A percentile compares a stretch with the other conserved stretches of the same genome.
Evolutionary conservation across 495 filamentous ascomycete genomes (phyloP).

Genomic region (Hypoxylon cercidicola): DNA sequence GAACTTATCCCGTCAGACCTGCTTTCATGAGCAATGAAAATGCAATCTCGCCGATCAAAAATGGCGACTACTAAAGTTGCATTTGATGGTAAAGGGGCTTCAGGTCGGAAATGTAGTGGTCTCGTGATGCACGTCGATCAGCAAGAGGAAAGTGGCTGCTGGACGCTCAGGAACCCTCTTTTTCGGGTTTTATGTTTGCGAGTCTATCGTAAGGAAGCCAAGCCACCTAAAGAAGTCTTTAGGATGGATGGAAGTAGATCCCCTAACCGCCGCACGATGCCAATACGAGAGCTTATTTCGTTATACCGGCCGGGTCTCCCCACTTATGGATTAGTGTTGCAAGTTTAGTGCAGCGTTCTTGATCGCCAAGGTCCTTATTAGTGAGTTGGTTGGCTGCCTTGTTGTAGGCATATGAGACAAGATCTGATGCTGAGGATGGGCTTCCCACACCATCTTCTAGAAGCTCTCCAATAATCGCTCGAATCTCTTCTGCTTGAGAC

Average conservation of each 20-base stretch:
- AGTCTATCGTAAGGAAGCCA: neutral
- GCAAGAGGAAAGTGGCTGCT: too few relatives aligned
- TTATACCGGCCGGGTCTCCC: constrained; percentile 21
- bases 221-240: neutral
- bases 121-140: too few relatives aligned
- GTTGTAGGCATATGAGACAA: constrained; percentile 35
- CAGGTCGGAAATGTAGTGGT: too few relatives aligned
- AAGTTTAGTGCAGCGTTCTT: constrained; percentile 37
- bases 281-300: constrained; percentile 6
- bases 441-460: constrained; percentile 10
- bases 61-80: too few relatives aligned
- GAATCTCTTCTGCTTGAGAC: constrained; percentile 34
- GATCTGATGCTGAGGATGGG: constrained; percentile 30
- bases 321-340: constrained; percentile 34
- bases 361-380: constrained; percentile 12
- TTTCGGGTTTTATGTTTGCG: neutral
- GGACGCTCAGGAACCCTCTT: too few relatives aligned
- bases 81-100: too few relatives aligned
- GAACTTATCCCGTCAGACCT: too few relatives aligned
- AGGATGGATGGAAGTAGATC: neutral
- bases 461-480: constrained; percentile 26
- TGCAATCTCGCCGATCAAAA: too few relatives aligned
- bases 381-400: constrained; percentile 26
- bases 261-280: neutral
- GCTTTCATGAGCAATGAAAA: too few relatives aligned